Conservation (phyloP, 495 filamentous ascomycete genomes). For the Talaromyces trachyspermus region DNA sequence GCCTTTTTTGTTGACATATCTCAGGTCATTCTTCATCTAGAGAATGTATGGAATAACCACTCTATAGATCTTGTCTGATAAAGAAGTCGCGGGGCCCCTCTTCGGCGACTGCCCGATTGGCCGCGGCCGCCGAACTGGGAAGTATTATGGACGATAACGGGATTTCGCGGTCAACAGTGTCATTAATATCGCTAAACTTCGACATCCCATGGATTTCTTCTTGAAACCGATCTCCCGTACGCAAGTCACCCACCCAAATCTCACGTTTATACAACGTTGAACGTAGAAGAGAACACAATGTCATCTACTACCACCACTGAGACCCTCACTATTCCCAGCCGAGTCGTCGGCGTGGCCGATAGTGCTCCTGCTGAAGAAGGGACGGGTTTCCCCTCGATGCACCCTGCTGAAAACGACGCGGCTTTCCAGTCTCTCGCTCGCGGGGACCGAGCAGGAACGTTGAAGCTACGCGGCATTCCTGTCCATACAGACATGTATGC, state of each 20-base stretch:
- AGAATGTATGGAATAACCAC: background rate
- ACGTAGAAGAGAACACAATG: background rate
- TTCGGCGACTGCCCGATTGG: too few relatives aligned
- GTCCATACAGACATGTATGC: slow-evolving; percentile 51
- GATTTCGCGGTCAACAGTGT: too few relatives aligned
- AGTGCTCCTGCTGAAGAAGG: background rate
- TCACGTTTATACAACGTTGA: too few relatives aligned
- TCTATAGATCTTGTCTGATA: too few relatives aligned
- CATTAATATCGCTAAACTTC: too few relatives aligned
- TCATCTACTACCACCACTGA: background rate
- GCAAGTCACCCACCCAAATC: too few relatives aligned
- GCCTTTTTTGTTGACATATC: background rate
- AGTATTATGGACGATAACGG: too few relatives aligned
- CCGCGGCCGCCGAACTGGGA: too few relatives aligned
- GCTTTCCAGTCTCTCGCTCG: slow-evolving; percentile 34
- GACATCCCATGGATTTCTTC: too few relatives aligned
- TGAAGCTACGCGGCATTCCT: slow-evolving; percentile 49
- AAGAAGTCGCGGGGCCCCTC: too few relatives aligned
- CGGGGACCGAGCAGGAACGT: slow-evolving; percentile 29
- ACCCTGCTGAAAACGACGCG: slow-evolving; percentile 17
- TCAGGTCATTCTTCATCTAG: background rate
- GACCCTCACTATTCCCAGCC: background rate
- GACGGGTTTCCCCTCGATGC: slow-evolving; percentile 1
- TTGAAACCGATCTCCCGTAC: too few relatives aligned
- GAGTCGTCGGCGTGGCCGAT: background rate